Percentiles rank a stretch among this genome's conserved stretches.
These are phyloP conservation scores for Yamadazyma tumulicola DNA, from an alignment of 805 yeast species.

Conservation along the genomic window DNA sequence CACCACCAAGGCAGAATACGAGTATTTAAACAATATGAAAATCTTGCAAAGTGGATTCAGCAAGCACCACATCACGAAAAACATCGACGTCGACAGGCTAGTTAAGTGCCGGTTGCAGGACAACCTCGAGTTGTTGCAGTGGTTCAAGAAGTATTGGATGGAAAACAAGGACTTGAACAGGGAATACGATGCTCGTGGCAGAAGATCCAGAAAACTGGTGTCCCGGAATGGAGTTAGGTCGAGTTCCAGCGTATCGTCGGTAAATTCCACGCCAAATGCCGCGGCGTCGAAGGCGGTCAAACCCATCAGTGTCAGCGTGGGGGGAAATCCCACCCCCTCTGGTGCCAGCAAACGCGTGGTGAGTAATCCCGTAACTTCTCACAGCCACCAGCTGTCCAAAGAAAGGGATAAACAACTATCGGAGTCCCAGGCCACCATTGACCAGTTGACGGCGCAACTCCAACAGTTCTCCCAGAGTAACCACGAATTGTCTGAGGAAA, in stretches of 20 bases:
- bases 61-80: conserved; percentile 64
- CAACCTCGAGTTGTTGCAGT: conserved; percentile 89
- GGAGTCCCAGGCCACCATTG: conserved; percentile 41
- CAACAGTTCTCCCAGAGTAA: neutral
- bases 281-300: conserved; percentile 1
- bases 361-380: conserved; percentile 5
- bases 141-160: conserved; percentile 82
- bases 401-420: no score
- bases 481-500: conserved; percentile 59
- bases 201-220: conserved; percentile 16
- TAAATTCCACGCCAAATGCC: neutral
- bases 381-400: conserved; percentile 15
- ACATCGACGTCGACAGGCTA: conserved; percentile 75
- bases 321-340: conserved; percentile 17
- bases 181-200: conserved; percentile 57
- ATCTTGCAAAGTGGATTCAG: conserved; percentile 78
- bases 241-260: conserved; percentile 7
- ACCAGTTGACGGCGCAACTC: conserved; percentile 22
- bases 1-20: conserved; percentile 68
- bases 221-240: conserved; percentile 4
- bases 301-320: conserved; percentile 9
- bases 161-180: conserved; percentile 61
- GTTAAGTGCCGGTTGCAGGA: conserved; percentile 90
- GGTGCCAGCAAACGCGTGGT: conserved; percentile 6
- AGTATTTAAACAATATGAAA: conserved; percentile 76